phyloP scores from a whole-genome alignment of 208 protist genomes.

The Leishmania turanica region DNA sequence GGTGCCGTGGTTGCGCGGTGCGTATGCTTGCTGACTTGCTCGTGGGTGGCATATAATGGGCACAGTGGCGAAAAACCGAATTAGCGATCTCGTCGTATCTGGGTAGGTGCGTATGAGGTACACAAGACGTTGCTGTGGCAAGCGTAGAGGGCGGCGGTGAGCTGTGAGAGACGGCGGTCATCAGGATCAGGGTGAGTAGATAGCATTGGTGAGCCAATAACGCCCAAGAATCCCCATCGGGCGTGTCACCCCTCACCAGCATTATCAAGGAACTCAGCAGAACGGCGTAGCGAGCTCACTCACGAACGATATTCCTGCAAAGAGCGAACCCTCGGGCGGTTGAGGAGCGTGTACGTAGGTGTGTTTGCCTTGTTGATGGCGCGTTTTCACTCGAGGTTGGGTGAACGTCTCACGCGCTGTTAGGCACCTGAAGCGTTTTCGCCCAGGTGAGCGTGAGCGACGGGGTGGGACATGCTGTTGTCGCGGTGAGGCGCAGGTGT shows the following conservation, averaged over 20 bases:
- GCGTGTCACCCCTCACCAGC: neutral
- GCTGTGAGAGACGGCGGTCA: neutral
- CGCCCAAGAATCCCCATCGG: neutral
- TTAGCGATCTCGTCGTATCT: neutral
- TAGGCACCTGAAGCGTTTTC: neutral
- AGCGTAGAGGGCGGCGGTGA: neutral
- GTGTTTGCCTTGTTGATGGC: neutral
- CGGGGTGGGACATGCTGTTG: neutral
- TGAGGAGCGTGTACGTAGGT: neutral
- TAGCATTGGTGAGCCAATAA: neutral
- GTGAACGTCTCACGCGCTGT: neutral
- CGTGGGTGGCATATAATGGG: neutral
- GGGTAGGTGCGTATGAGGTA: neutral
- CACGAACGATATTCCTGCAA: neutral
- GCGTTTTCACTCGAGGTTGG: neutral
- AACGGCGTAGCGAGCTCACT: neutral
- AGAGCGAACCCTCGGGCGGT: neutral
- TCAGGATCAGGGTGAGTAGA: neutral
- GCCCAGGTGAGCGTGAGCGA: neutral
- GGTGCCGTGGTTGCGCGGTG: neutral
- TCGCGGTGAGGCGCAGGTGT: neutral
- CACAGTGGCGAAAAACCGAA: too few relatives aligned
- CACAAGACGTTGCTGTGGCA: neutral
- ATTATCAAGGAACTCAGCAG: neutral
- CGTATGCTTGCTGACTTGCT: neutral